Evolutionary conservation across 441 rosid species (phyloP).

Genomic region (Bocquillonia castaneifolia): DNA sequence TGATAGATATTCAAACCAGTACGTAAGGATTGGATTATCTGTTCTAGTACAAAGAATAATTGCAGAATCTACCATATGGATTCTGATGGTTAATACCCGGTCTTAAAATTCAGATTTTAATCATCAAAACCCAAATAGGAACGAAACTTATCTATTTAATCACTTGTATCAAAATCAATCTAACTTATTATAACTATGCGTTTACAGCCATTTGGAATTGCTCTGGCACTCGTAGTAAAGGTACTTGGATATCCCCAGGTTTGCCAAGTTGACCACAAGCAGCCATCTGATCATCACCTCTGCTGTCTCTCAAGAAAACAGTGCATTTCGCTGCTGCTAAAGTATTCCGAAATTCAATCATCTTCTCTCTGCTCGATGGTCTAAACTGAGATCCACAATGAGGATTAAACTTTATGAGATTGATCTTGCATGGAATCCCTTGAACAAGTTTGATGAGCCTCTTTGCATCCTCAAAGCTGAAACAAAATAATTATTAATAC

Average conservation of each 20-base stretch:
- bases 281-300: constrained; percentile 96
- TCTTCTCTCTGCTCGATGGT: constrained; percentile 61
- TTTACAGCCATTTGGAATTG: constrained; percentile 54
- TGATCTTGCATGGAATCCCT: constrained; percentile 94
- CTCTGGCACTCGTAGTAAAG: constrained; percentile 66
- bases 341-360: constrained; percentile 66
- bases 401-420: constrained; percentile 83
- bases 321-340: constrained; percentile 62
- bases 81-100: no score
- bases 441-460: constrained; percentile 70
- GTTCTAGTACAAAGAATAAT: no score
- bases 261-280: constrained; percentile 97
- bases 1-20: no score
- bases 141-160: no score
- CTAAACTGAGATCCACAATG: constrained; percentile 70
- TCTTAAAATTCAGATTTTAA: neutral
- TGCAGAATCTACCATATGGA: no score
- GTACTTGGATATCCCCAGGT: constrained; percentile 55
- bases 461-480: constrained; percentile 80
- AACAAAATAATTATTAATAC: constrained; percentile 10
- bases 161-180: neutral
- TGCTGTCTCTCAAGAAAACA: constrained; percentile 57
- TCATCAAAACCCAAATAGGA: neutral
- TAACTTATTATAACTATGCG: constrained; percentile 15
- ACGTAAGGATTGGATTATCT: no score